Conservation (phyloP, 441 rosid species). For the Capsella rubella region DNA sequence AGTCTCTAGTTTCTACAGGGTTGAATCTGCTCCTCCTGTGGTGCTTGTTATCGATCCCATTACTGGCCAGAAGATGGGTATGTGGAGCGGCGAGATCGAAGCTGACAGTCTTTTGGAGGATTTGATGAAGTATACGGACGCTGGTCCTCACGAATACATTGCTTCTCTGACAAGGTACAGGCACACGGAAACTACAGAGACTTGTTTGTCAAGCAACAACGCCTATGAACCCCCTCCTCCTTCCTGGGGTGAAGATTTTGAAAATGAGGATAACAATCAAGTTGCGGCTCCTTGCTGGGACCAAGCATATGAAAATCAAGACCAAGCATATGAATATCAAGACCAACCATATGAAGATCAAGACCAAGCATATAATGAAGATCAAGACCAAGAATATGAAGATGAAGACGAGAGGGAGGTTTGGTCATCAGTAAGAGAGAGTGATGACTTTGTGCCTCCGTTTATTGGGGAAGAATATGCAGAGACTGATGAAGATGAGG, state of each 20-base stretch:
- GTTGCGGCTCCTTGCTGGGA: neutral
- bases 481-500: slow-evolving; percentile 39
- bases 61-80: slow-evolving; percentile 41
- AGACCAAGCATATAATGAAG: neutral
- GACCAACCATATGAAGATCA: neutral
- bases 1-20: slow-evolving; percentile 12
- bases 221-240: neutral
- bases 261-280: neutral
- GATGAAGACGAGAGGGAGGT: neutral
- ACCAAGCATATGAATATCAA: neutral
- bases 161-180: slow-evolving; percentile 22
- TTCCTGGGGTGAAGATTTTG: slow-evolving; percentile 34
- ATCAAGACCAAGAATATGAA: neutral
- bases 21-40: slow-evolving; percentile 25
- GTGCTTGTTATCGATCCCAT: slow-evolving; percentile 36
- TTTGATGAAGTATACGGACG: slow-evolving; percentile 5
- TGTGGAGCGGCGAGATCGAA: slow-evolving; percentile 35
- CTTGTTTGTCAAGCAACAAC: neutral
- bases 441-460: slow-evolving; percentile 27
- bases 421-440: slow-evolving; percentile 59
- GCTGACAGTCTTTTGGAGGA: slow-evolving; percentile 30
- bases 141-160: slow-evolving; percentile 22
- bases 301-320: neutral
- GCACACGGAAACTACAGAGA: neutral
- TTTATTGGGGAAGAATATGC: neutral